Conservation (phyloP, 441 rosid genomes). For the Gossypium aridum region DNA sequence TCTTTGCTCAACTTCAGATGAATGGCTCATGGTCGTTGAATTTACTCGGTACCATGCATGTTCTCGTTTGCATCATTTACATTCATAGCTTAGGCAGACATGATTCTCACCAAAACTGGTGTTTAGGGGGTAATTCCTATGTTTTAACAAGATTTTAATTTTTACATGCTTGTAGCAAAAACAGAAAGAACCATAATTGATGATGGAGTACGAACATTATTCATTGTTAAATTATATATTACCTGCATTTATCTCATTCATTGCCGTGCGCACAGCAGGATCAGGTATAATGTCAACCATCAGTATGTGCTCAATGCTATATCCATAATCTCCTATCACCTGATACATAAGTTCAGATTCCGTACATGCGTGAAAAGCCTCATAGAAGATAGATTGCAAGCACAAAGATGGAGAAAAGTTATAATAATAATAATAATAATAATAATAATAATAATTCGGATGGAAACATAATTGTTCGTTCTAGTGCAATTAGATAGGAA, state of each 20-base stretch:
- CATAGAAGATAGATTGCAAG: not conserved
- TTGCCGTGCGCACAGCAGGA: slow-evolving; percentile 82
- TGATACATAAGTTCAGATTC: slow-evolving; percentile 19
- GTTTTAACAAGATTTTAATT: not conserved
- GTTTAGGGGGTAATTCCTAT: not conserved
- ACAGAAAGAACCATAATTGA: not conserved
- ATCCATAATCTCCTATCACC: slow-evolving; percentile 96
- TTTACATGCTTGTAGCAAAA: not conserved
- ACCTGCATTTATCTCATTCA: slow-evolving; percentile 99
- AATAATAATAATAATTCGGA: not conserved
- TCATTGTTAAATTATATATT: not conserved
- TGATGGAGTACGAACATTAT: not conserved
- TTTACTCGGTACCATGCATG: not conserved
- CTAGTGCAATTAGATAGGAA: not conserved
- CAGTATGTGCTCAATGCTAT: slow-evolving; percentile 88
- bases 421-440: no score
- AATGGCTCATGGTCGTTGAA: not conserved
- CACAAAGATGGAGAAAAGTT: not conserved
- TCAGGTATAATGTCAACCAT: slow-evolving; percentile 97
- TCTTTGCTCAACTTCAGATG: not conserved
- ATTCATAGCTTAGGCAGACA: not conserved
- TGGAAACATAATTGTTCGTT: not conserved
- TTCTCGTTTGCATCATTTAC: not conserved
- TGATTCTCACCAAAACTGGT: not conserved
- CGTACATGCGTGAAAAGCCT: slow-evolving; percentile 2